These are phyloP conservation scores for Camelina neglecta DNA, from an alignment of 345 rosid species.

Conservation along the genomic window DNA sequence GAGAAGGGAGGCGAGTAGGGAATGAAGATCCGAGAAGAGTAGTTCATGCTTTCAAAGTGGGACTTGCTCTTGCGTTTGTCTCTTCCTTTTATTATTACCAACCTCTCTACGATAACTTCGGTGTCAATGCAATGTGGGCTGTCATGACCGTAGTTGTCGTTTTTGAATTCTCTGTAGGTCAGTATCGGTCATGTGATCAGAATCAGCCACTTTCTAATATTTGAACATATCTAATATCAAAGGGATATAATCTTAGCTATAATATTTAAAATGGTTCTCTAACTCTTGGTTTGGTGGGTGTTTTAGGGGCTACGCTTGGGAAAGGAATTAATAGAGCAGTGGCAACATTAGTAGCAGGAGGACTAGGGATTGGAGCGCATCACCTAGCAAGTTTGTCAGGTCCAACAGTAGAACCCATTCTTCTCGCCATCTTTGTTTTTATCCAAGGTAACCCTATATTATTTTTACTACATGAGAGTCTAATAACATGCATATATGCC, in stretches of 20 bases:
- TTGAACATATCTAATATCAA: not conserved
- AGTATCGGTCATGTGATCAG: constrained; percentile 26
- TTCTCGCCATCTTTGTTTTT: constrained; percentile 70
- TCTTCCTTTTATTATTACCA: constrained; percentile 65
- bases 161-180: constrained; percentile 76
- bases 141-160: constrained; percentile 84
- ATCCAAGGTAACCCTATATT: constrained; percentile 50
- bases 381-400: constrained; percentile 65
- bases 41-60: constrained; percentile 72
- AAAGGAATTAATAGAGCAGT: constrained; percentile 78
- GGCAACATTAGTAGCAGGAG: constrained; percentile 74
- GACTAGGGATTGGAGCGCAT: constrained; percentile 72
- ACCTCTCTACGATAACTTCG: constrained; percentile 69
- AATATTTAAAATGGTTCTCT: not conserved
- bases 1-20: constrained; percentile 49
- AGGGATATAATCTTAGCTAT: not conserved
- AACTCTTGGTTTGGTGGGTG: constrained; percentile 23
- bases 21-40: constrained; percentile 74
- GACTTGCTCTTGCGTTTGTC: constrained; percentile 71
- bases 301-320: constrained; percentile 62
- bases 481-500: not conserved
- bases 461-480: too few relatives aligned
- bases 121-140: constrained; percentile 79
- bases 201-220: not conserved
- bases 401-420: constrained; percentile 56